These are phyloP conservation scores for Suillus placidus DNA, from an alignment of 768 basidiomycete genomes.

Conservation along the genomic window DNA sequence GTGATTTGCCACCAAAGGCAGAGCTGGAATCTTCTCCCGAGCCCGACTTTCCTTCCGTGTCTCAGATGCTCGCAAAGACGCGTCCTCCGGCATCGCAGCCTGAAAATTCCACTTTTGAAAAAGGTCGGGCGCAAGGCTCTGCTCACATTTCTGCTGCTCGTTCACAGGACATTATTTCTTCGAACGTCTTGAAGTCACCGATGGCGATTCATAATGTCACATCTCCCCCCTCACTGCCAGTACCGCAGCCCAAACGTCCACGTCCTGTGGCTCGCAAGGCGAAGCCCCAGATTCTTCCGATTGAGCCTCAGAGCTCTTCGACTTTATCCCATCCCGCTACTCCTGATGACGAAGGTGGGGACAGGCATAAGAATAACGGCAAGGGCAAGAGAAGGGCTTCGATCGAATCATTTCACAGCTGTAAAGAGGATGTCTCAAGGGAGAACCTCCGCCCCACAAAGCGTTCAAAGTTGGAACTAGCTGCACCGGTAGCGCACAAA, in stretches of 20 bases:
- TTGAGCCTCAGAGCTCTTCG: background rate
- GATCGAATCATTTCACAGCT: background rate
- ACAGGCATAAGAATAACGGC: background rate
- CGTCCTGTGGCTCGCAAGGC: constrained; percentile 3
- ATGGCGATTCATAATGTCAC: background rate
- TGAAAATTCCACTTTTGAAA: background rate
- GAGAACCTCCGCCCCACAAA: background rate
- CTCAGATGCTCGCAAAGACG: constrained; percentile 7
- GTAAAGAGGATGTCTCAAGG: background rate
- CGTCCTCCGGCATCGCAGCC: background rate
- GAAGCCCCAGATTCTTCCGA: background rate
- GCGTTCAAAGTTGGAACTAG: background rate
- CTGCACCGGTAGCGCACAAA: background rate
- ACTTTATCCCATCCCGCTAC: background rate
- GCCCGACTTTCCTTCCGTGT: constrained; percentile 6
- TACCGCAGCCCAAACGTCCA: background rate
- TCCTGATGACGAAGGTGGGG: background rate
- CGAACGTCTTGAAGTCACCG: no score
- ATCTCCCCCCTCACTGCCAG: background rate
- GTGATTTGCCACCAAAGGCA: background rate
- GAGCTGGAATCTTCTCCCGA: constrained; percentile 9
- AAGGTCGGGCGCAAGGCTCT: background rate
- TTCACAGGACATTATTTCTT: background rate
- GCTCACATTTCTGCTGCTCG: background rate
- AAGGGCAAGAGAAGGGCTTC: constrained; percentile 9